Conservation (phyloP, 2,329 filamentous ascomycete genomes). For the Nemania sp. region DNA sequence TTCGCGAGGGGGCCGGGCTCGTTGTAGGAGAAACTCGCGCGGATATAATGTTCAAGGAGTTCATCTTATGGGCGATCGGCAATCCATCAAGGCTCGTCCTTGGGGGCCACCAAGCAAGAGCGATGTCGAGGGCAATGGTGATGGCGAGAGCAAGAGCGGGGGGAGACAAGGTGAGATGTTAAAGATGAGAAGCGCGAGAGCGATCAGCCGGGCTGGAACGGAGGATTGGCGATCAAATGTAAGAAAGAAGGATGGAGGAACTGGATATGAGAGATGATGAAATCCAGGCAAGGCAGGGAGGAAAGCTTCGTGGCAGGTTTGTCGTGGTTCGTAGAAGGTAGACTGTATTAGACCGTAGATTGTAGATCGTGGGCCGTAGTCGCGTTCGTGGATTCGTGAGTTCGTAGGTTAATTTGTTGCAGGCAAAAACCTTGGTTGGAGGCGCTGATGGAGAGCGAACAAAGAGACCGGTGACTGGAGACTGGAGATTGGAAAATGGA, state of each 20-base stretch:
- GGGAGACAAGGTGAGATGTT: not conserved
- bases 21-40: slow-evolving; percentile 72
- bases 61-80: slow-evolving; percentile 70
- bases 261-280: no score
- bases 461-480: not conserved
- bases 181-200: not conserved
- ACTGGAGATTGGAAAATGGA: not conserved
- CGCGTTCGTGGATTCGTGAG: no score
- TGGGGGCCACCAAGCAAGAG: slow-evolving; percentile 25
- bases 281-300: no score
- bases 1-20: slow-evolving; percentile 59
- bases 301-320: no score
- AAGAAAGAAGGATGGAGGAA: no score
- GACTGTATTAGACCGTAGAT: not conserved
- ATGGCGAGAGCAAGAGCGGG: not conserved
- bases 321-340: no score
- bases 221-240: no score
- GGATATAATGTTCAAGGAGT: slow-evolving; percentile 93
- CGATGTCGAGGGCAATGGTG: no score
- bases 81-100: slow-evolving; percentile 55
- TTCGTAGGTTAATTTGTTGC: not conserved
- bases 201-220: no score
- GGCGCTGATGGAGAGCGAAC: not conserved
- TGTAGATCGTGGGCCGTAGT: not conserved
- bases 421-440: slow-evolving; percentile 1